Evolutionary conservation across 2,329 filamentous ascomycete species (phyloP), one percentile per base, ranked within the genome.

Genomic region (Verticillium nubilum): DNA sequence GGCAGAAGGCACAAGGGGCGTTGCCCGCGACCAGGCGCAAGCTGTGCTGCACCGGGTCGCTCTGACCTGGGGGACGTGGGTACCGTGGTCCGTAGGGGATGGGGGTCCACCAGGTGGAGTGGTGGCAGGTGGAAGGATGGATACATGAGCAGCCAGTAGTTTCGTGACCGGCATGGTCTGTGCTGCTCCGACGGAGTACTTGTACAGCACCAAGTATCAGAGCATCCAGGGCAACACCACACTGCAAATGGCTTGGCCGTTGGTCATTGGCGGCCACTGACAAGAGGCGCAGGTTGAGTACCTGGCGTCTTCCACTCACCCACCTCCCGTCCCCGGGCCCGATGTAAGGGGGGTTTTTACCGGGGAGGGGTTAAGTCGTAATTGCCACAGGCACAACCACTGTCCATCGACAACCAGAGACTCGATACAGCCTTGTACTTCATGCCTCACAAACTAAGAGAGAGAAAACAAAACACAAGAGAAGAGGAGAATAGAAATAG

Each of bases 1-100:
- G 35, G 37, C 5, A 12, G 37, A 23, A 60, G 60, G 62, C 58
- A 42, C 56, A 23, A 23, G 42, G 25, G 50, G 56, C 25, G 59
- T 25, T 25, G 52, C 52, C 52, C 23, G 37, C 37, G 37, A 47
- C 37, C n/a, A 19, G 29, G 37, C 37, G 37, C 37, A 23, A 47
- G 6, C 37, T 47, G 37, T n/a, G 37, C 37, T 47, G 37, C 37
- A 47, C n/a, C 37, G 37, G 37, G 37, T 17, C 37, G 37, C 37
- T 47, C n/a, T 47, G 37, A 47, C 37, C 37, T 47, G 37, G 37
- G 29, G 37, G 37, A 47, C 37, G 19, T 47, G 37, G 37, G 37
- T 47, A 47, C n/a, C 19, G 7, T 23, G 23, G 37, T 23, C n/a
- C 19, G 7, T 23, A 47, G 37, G 23, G 29, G n/a, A 47, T 17